Evolutionary conservation across 352 stramenopile genomes (phyloP).

Genomic region (Blastocystis sp.): DNA sequence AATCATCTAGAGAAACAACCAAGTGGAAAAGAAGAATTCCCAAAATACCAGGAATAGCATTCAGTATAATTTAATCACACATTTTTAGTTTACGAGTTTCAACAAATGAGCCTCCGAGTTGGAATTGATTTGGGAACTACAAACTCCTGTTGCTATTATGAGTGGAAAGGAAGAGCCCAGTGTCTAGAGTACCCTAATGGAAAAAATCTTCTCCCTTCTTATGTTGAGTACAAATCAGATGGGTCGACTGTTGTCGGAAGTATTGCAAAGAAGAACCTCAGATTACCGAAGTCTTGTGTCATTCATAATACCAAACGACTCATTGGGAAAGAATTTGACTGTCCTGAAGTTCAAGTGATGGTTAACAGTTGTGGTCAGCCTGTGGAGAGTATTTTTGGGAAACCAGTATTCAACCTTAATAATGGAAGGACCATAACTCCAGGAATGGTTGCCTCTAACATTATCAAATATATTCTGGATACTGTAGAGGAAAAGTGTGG

Average conservation of each 20-base stretch:
- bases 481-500: background rate
- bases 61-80: no score
- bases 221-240: background rate
- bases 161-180: background rate
- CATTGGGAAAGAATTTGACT: background rate
- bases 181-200: background rate
- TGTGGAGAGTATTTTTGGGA: background rate
- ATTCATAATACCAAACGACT: constrained; percentile 10
- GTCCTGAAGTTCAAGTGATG: background rate
- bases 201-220: background rate
- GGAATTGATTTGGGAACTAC: constrained; percentile 57
- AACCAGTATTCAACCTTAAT: background rate
- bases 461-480: background rate
- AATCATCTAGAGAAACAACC: background rate
- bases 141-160: constrained; percentile 33
- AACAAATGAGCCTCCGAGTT: background rate
- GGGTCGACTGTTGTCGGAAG: background rate
- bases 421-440: background rate
- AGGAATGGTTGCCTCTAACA: background rate
- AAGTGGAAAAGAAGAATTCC: background rate
- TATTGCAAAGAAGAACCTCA: background rate
- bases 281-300: background rate
- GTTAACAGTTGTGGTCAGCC: background rate
- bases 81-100: no score
- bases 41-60: no score